Evolutionary conservation across 2,329 filamentous ascomycete genomes (phyloP), one percentile per base, ranked within the genome.

Genomic region (Fusarium albidum): DNA sequence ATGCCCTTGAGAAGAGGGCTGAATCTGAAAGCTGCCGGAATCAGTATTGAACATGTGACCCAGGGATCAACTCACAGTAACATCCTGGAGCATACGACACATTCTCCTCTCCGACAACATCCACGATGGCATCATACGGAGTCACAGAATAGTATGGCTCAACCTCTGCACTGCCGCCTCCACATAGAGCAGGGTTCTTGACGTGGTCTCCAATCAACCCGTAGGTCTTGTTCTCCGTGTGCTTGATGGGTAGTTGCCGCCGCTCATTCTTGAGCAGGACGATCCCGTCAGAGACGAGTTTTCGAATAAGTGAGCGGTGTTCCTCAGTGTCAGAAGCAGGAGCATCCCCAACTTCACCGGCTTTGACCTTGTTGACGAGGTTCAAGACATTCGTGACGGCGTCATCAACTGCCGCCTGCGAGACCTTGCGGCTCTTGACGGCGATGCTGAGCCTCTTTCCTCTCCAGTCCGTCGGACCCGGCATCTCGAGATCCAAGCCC

Each of bases 181-280:
- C 72, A 2, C 68, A 67, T 2, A 71, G 61, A 11, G 70, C 56
- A 18, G 72, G 69, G 7, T 67, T 63, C 39, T 69, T 70, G 26
- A 71, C 62, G 12, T 84, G 83, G 11, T 73, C 68, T 3, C 72
- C 71, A 27, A 75, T 68, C 4, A 73, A 47, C 3, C 67, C 66
- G 7, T 67, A 76, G 11, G 81, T 71, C 1, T 77, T 39, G 2
- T 54, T 57, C 25, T 63, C 46, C 0, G 55, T 44, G 6, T 59
- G 49, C 17, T 66, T 39, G n/a, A 62, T 60, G 0, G 59, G 59
- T 2, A 62, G 5, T 1, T n/a, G 29, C 3, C 27, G 6, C 0
- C 38, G 46, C 2, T 55, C 9, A 1, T 62, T 60, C 40, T 60
- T 62, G 6, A 62, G 25, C 2, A 62, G 12, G 1, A 62, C 59